A percentile compares a stretch with the other conserved stretches of the same genome.
phyloP scores from a whole-genome alignment of 2,329 filamentous ascomycete genomes.

The Aspergillus jensenii region DNA sequence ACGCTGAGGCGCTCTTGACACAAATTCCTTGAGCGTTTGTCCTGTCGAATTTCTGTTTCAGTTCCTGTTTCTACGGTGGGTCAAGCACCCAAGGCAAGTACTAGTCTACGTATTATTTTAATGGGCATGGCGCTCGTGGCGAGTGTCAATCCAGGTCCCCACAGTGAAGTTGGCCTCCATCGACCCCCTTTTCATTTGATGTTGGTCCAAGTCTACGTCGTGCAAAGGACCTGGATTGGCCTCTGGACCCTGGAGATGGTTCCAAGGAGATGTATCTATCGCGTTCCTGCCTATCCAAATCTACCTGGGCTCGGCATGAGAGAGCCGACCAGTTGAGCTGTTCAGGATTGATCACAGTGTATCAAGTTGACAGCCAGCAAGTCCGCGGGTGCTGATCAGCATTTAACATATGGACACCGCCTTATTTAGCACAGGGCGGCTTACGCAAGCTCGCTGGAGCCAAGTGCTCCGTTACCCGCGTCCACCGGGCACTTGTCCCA shows the following conservation, averaged over 20 bases:
- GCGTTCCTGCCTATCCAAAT: background rate
- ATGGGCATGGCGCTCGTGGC: constrained; percentile 3
- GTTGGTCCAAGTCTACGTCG: background rate
- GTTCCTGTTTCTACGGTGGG: constrained; percentile 4
- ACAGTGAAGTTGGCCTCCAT: background rate
- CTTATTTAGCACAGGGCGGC: constrained; percentile 23
- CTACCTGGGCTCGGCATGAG: background rate
- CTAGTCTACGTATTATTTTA: background rate
- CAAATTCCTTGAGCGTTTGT: background rate
- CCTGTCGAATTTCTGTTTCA: constrained; percentile 6
- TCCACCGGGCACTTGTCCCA: constrained; percentile 32
- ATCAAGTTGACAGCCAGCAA: constrained; percentile 10
- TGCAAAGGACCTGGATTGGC: background rate
- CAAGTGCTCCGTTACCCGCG: constrained; percentile 31
- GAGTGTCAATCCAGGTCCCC: constrained; percentile 1
- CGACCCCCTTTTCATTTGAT: background rate
- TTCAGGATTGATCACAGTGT: background rate
- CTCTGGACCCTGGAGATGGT: background rate
- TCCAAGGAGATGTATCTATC: background rate
- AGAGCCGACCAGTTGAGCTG: background rate
- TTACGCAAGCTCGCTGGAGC: constrained; percentile 39
- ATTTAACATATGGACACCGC: constrained; percentile 17
- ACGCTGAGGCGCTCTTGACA: background rate
- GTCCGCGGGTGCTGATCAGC: constrained; percentile 29
- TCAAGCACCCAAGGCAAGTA: background rate